Base-by-base conservation (phyloP, 2,329 filamentous ascomycete genomes). In the Sarocladium brachiariae region DNA sequence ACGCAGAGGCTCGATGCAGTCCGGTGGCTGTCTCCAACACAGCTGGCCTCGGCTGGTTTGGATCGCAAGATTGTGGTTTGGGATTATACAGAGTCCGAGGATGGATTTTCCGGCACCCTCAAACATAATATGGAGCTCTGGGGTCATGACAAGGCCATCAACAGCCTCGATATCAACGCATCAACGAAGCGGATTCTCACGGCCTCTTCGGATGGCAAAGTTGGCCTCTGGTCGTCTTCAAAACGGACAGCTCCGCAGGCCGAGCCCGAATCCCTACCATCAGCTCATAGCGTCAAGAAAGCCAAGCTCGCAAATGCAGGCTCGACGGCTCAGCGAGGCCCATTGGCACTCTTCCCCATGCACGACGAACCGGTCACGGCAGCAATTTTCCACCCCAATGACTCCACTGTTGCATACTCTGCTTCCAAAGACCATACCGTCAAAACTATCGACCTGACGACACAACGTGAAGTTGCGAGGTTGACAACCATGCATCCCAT, bases 371-470 rank as follows among this genome's bases (percentile, higher is more conserved):
- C 86, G 39, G 89, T 91, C 39, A 88, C 87, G 1, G 86, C 85
- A 50, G 87, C 86, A 33, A 77, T 89, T 45, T 97, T 99, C 73
- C 89, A 95, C 68, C 85, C 85, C 4, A 77, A 81, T 50, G 92
- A 97, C 68, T 70, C 83, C 10, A 96, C 89, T 13, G 89, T 96
- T 35, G 92, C 87, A 43, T 97, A 99, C 74, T 92, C 89, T 1
- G 83, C 84, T 19, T 95, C 90, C 16, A 87, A 88, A 71, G 95
- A 99, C 71, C 91, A 96, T 74, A 87, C 87, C 1, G 74, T 97
- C 58, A 85, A 86, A 56, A 97, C 93, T 0, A 87, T 95, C 71
- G 93, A 99, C 71, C 77, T 99, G 43, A 84, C 90, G 0, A 96
- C 92, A 1, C 76, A 81, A 50, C 73, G 76, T 24, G 80, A 88